Percentiles rank a stretch among this genome's conserved stretches.
Conservation (phyloP, 2,329 filamentous ascomycete species). For the Aspergillus piperis region DNA sequence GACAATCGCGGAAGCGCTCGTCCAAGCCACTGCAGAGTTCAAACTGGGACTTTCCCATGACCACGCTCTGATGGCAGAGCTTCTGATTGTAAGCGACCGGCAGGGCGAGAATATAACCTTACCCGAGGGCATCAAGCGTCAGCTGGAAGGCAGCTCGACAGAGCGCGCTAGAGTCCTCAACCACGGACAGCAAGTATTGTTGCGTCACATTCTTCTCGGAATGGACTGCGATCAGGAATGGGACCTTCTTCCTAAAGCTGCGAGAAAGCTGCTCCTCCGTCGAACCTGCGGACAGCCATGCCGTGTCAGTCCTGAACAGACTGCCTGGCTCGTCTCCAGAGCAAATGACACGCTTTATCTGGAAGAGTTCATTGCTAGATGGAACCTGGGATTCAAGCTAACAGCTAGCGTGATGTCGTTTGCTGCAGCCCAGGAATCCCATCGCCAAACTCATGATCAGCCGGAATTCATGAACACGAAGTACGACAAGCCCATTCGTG, state of each 20-base stretch:
- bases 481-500: slow-evolving; percentile 29
- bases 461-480: slow-evolving; percentile 21
- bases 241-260: slow-evolving; percentile 12
- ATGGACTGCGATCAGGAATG: slow-evolving; percentile 18
- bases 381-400: slow-evolving; percentile 48
- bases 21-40: slow-evolving; percentile 37
- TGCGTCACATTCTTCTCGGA: slow-evolving; percentile 17
- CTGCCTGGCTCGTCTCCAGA: slow-evolving; percentile 44
- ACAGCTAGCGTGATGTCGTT: slow-evolving; percentile 28
- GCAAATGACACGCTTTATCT: slow-evolving; percentile 32
- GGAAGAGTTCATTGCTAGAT: slow-evolving; percentile 48
- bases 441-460: slow-evolving; percentile 16
- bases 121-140: slow-evolving; percentile 20
- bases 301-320: slow-evolving; percentile 41
- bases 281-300: slow-evolving; percentile 47
- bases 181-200: slow-evolving; percentile 13
- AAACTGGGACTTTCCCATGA: slow-evolving; percentile 36
- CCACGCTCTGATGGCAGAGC: slow-evolving; percentile 33
- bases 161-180: slow-evolving; percentile 30
- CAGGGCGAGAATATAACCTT: slow-evolving; percentile 28
- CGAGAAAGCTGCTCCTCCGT: slow-evolving; percentile 29
- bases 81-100: slow-evolving; percentile 29
- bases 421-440: slow-evolving; percentile 17
- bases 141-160: slow-evolving; percentile 30
- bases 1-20: slow-evolving; percentile 38